Evolutionary conservation across 1,139 yeast genomes (phyloP).

Genomic region (Debaryomyces subglobosus): DNA sequence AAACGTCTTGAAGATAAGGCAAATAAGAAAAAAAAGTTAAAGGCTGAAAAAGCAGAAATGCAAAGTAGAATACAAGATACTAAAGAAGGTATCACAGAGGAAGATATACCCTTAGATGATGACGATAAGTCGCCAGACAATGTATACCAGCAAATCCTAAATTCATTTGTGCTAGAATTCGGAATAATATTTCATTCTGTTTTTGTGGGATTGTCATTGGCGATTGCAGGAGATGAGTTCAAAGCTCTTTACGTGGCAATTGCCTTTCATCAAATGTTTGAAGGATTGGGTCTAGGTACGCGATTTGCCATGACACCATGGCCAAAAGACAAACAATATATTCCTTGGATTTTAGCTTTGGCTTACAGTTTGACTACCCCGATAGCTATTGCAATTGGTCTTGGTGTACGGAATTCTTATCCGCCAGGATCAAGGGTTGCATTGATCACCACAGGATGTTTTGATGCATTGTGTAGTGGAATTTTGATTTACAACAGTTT

Average conservation of each 20-base stretch:
- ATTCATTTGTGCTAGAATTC: conserved; percentile 65
- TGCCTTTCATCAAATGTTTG: conserved; percentile 90
- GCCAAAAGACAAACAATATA: conserved; percentile 49
- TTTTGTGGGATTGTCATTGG: conserved; percentile 74
- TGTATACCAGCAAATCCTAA: conserved; percentile 18
- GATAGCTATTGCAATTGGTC: conserved; percentile 80
- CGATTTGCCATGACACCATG: conserved; percentile 76
- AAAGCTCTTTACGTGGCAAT: conserved; percentile 75
- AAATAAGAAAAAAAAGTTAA: neutral
- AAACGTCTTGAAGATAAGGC: conserved; percentile 3
- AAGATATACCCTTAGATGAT: conserved; percentile 11
- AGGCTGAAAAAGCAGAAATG: neutral
- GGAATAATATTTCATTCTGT: conserved; percentile 84
- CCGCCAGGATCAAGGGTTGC: conserved; percentile 63
- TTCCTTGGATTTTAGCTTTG: conserved; percentile 63
- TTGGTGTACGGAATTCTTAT: conserved; percentile 75
- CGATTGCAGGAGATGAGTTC: conserved; percentile 74
- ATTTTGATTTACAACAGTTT: conserved; percentile 83
- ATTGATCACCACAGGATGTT: conserved; percentile 72
- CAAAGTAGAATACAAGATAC: conserved; percentile 17
- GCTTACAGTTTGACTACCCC: conserved; percentile 81
- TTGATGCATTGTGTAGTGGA: conserved; percentile 86
- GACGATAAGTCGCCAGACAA: conserved; percentile 13
- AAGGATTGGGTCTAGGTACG: conserved; percentile 90
- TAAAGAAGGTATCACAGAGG: conserved; percentile 16